Evolutionary conservation across 2,329 filamentous ascomycete genomes (phyloP).

Genomic region (Sporothrix brunneoviolacea): DNA sequence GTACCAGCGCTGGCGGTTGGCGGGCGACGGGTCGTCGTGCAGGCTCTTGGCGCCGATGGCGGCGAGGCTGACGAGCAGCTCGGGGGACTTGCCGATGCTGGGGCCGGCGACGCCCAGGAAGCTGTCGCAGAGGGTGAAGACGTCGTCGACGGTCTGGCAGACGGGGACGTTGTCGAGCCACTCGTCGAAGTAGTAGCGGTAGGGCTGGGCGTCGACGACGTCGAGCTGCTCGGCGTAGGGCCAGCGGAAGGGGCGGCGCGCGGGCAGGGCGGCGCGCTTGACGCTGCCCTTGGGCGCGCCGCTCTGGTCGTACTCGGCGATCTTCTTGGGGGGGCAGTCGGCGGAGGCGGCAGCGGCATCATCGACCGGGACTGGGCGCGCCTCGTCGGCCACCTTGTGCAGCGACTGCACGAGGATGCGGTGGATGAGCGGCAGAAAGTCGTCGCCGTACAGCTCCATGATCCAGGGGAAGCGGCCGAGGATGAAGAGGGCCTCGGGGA

Average conservation of each 20-base stretch:
- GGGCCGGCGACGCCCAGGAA: slow-evolving; percentile 81
- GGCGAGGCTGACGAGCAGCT: slow-evolving; percentile 73
- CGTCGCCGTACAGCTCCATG: slow-evolving; percentile 71
- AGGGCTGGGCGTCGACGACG: slow-evolving; percentile 67
- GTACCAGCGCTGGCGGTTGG: slow-evolving; percentile 73
- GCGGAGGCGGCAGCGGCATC: slow-evolving; percentile 24
- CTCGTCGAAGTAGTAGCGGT: slow-evolving; percentile 95
- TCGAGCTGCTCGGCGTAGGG: slow-evolving; percentile 73
- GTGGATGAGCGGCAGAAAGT: slow-evolving; percentile 68
- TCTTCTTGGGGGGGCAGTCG: slow-evolving; percentile 36
- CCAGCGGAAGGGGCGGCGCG: slow-evolving; percentile 72
- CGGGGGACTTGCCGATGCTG: slow-evolving; percentile 78
- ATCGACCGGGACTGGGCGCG: slow-evolving; percentile 29
- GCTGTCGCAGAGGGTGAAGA: slow-evolving; percentile 79
- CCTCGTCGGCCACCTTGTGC: slow-evolving; percentile 59
- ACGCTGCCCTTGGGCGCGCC: slow-evolving; percentile 64
- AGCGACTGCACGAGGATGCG: slow-evolving; percentile 79
- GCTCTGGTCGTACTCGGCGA: slow-evolving; percentile 53
- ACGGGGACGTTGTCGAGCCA: slow-evolving; percentile 91
- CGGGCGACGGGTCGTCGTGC: slow-evolving; percentile 58
- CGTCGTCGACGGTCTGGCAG: slow-evolving; percentile 83
- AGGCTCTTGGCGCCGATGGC: slow-evolving; percentile 76
- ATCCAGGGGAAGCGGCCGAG: slow-evolving; percentile 86
- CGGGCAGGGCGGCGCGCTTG: slow-evolving; percentile 50
- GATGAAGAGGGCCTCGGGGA: slow-evolving; percentile 89